Percentiles rank a stretch among this genome's conserved stretches.
These are phyloP conservation scores for Leishmania martiniquensis DNA, from an alignment of 208 protist species.

Conservation along the genomic window DNA sequence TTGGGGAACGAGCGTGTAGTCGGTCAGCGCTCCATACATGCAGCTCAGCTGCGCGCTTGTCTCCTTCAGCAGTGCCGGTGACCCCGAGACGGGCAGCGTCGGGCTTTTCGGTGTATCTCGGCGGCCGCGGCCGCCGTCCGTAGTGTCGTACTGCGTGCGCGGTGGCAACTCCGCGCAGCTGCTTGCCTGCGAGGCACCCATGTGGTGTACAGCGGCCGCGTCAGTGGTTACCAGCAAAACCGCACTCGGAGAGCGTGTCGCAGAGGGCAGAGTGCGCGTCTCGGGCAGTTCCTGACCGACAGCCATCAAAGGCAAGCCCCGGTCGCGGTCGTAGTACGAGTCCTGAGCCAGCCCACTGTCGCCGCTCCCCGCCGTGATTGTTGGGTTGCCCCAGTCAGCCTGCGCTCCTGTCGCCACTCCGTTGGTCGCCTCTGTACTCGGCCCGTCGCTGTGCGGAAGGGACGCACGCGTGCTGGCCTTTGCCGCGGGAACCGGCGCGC, in stretches of 20 bases:
- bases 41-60: not conserved
- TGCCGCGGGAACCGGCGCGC: not conserved
- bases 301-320: constrained; percentile 14
- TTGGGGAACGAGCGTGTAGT: not conserved
- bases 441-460: not conserved
- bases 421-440: not conserved
- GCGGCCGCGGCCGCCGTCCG: too few species aligned
- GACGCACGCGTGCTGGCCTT: not conserved
- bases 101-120: not conserved
- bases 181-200: not conserved
- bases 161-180: not conserved
- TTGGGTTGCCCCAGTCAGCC: not conserved
- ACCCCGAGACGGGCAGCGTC: not conserved
- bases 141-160: not conserved
- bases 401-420: not conserved
- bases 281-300: constrained; percentile 2
- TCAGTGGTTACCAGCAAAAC: not conserved
- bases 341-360: not conserved
- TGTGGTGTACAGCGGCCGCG: not conserved
- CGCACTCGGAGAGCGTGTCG: not conserved
- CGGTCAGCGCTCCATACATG: not conserved
- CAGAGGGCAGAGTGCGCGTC: not conserved
- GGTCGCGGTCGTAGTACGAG: not conserved
- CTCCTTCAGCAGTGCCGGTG: not conserved
- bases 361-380: not conserved